Base-by-base conservation (phyloP, 768 basidiomycete genomes). In the Leccinum ochraceum region DNA sequence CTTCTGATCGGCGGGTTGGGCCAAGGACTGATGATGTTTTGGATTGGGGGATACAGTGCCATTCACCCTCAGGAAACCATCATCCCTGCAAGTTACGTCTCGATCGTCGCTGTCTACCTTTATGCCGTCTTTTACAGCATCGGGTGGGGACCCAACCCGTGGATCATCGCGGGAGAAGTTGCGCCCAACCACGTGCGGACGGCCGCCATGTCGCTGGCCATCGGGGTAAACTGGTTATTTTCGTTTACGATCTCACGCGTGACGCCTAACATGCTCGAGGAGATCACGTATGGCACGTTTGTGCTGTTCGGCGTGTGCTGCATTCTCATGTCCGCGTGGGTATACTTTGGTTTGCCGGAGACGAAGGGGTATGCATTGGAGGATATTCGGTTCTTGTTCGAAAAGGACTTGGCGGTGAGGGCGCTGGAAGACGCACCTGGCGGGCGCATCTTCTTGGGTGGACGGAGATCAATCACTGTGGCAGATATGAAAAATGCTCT, bases 1-100 rank as follows among this genome's bases (percentile, higher is more conserved):
- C 71, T 85, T n/a, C 73, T 85, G 46, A 71, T 80, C 52, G 81
- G 82, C 13, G 80, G 81, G 22, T 60, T 83, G 7, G 81, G 81
- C 5, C 84, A 84, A 65, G 77, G 77, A 14, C 42, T 54, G 17
- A 64, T 61, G 68, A 79, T 79, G 77, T 61, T 79, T 16, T 79
- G 74, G 74, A 73, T 77, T 30, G 75, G 68, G 7, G 74, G 72
- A 37, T 78, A 75, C 56, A 62, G 60, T 22, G 76, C 66, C 26
- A 50, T 73, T 13, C 78, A 78, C 60, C 69, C 73, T 1, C 60
- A 67, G 50, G 3, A 53, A 2, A 70, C 58, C 42, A 54, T 77
- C 48, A 69, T 72, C 6, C 69, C 74, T 52, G 72, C 75, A 8
- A 73, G 73, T 9, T 78, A 78, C 53, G 71, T 78, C 49, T 79